These are phyloP conservation scores for Microdochium nivale DNA, from an alignment of 2,329 filamentous ascomycete species.

Conservation along the genomic window DNA sequence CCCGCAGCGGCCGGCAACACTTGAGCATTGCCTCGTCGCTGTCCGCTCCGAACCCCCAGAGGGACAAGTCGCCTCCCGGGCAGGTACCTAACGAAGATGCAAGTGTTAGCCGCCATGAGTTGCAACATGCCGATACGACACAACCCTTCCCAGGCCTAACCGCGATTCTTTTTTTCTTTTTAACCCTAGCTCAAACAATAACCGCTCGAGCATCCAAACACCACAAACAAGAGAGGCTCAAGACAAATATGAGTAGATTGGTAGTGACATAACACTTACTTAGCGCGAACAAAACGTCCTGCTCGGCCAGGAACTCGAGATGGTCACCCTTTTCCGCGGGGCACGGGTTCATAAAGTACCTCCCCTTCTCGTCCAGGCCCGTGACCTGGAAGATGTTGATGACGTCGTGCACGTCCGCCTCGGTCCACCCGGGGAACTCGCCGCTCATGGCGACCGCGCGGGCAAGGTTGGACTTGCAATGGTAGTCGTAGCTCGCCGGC, in stretches of 20 bases:
- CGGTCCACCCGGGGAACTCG: conserved; percentile 35
- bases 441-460: conserved; percentile 63
- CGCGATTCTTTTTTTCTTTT: no score
- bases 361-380: conserved; percentile 60
- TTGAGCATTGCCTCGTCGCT: conserved; percentile 60
- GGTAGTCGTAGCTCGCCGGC: conserved; percentile 61
- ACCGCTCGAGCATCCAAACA: no score
- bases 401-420: conserved; percentile 75
- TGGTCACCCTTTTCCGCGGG: conserved; percentile 47
- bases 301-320: conserved; percentile 74
- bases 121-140: no score
- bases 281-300: conserved; percentile 57
- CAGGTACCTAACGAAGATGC: conserved; percentile 53
- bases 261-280: no score
- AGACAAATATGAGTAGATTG: no score
- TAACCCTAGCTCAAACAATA: no score
- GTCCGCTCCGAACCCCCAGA: conserved; percentile 70
- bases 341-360: conserved; percentile 67
- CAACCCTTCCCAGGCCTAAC: no score
- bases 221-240: no score
- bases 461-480: conserved; percentile 76
- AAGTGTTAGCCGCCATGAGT: no score
- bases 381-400: conserved; percentile 84
- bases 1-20: conserved; percentile 64
- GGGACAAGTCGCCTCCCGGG: conserved; percentile 70